Conservation (phyloP, 139 green algal species). For the Volvox africanus region DNA sequence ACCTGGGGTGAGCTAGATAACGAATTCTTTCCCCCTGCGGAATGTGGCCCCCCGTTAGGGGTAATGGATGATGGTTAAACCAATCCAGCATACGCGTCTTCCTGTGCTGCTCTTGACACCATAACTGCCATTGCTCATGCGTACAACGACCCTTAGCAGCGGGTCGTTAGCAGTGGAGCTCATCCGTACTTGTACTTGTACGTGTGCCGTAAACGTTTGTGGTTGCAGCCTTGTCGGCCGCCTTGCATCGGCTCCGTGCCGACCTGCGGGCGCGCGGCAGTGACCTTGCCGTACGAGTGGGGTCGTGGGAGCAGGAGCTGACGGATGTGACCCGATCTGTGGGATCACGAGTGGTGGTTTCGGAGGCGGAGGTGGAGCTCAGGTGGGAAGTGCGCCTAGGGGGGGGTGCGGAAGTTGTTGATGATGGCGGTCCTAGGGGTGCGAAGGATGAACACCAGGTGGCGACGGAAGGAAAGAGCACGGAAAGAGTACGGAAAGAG, state of each 20-base stretch:
- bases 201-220: background rate
- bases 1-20: no score
- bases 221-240: constrained; percentile 52
- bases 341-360: constrained; percentile 55
- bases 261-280: constrained; percentile 62
- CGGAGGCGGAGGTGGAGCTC: constrained; percentile 78
- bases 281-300: constrained; percentile 69
- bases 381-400: constrained; percentile 38
- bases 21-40: no score
- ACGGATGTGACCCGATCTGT: constrained; percentile 36
- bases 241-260: constrained; percentile 60
- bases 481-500: no score
- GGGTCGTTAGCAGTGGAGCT: no score
- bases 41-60: no score
- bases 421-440: background rate
- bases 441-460: no score
- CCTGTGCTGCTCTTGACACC: background rate
- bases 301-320: constrained; percentile 59
- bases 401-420: background rate
- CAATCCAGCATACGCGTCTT: background rate
- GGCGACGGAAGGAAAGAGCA: no score
- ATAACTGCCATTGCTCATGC: no score
- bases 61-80: no score
- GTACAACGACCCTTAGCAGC: no score
- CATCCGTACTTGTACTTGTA: background rate